These are phyloP conservation scores for Lenzites betulinus DNA, from an alignment of 768 basidiomycete species.

Conservation along the genomic window DNA sequence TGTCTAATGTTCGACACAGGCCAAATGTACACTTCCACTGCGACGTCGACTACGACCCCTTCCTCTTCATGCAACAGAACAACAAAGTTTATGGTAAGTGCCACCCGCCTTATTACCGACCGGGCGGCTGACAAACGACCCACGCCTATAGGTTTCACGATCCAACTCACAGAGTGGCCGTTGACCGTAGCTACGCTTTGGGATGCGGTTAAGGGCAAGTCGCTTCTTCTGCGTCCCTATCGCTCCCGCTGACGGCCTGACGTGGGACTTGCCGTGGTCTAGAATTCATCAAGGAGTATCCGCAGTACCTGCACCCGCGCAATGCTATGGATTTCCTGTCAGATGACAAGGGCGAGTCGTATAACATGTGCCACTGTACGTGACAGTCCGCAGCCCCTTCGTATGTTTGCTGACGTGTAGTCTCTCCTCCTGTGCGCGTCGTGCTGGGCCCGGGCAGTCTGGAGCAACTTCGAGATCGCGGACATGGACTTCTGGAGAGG, in stretches of 20 bases:
- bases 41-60: conserved; percentile 64
- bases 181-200: conserved; percentile 68
- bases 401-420: not conserved
- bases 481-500: conserved; percentile 83
- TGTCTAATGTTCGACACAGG: conserved; percentile 48
- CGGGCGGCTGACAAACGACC: not conserved
- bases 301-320: conserved; percentile 53
- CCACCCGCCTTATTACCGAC: not conserved
- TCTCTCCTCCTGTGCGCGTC: not conserved
- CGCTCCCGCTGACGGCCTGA: conserved; percentile 31
- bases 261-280: not conserved
- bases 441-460: conserved; percentile 40
- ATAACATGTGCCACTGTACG: conserved; percentile 68
- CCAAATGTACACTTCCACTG: conserved; percentile 76
- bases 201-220: conserved; percentile 53
- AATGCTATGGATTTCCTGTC: conserved; percentile 69
- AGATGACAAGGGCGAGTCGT: conserved; percentile 62
- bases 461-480: conserved; percentile 52
- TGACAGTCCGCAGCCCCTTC: not conserved
- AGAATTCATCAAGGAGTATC: conserved; percentile 59
- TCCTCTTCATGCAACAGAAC: conserved; percentile 69
- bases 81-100: conserved; percentile 63
- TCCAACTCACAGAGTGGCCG: conserved; percentile 64
- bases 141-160: conserved; percentile 51
- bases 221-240: not conserved